phyloP scores from a whole-genome alignment of 2,329 filamentous ascomycete genomes.

The Claviceps quebecensis region DNA sequence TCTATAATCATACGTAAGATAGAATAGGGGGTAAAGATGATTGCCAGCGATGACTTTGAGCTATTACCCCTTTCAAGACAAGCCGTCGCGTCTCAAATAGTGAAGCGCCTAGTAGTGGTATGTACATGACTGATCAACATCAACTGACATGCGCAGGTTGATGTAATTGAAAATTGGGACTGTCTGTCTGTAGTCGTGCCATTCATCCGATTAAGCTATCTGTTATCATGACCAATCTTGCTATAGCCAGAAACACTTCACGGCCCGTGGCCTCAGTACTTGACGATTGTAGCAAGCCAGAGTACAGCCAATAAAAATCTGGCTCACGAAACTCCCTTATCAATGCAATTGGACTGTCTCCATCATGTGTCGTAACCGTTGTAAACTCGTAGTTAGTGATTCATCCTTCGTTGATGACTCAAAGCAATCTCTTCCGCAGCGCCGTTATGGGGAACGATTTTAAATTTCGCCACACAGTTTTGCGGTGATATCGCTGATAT shows the following conservation, averaged over 20 bases:
- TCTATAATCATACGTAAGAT: slow-evolving; percentile 19
- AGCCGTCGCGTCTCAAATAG: not conserved
- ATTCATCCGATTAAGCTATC: not conserved
- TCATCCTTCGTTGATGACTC: not conserved
- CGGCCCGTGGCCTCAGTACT: not conserved
- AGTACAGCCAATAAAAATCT: not conserved
- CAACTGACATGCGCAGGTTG: not conserved
- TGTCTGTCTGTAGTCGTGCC: not conserved
- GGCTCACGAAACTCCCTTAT: slow-evolving; percentile 10
- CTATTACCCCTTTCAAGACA: not conserved
- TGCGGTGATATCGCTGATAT: slow-evolving; percentile 81
- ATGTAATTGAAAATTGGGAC: not conserved
- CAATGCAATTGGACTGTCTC: slow-evolving; percentile 6
- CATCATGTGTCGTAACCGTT: not conserved
- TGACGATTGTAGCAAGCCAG: not conserved
- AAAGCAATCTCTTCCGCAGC: not conserved
- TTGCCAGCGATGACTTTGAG: slow-evolving; percentile 3
- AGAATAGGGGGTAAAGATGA: slow-evolving; percentile 13
- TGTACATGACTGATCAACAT: too few species aligned
- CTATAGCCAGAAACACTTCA: not conserved
- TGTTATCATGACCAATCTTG: not conserved
- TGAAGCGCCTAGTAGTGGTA: not conserved
- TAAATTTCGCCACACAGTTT: slow-evolving; percentile 71
- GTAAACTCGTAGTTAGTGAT: not conserved
- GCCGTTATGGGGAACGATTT: slow-evolving; percentile 19